These are phyloP conservation scores for Hericium coralloides DNA, from an alignment of 768 basidiomycete genomes.

Conservation along the genomic window DNA sequence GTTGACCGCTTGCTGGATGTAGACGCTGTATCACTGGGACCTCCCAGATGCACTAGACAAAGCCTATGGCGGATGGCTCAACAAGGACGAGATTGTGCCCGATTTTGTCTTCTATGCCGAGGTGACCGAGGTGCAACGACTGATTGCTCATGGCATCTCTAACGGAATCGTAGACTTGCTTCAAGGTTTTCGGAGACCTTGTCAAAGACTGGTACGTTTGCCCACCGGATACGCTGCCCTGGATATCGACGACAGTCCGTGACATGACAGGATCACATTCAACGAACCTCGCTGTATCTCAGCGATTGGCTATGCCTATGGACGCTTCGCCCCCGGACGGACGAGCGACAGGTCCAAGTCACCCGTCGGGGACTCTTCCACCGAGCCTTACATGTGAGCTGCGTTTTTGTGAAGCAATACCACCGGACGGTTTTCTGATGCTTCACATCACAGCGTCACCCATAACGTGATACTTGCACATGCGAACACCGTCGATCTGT, in stretches of 20 bases:
- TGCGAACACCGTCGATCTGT: constrained; percentile 55
- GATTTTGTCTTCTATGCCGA: constrained; percentile 40
- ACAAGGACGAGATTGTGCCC: constrained; percentile 34
- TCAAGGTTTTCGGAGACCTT: constrained; percentile 36
- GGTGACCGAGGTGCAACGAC: constrained; percentile 12
- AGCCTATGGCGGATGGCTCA: constrained; percentile 41
- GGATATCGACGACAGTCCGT: background rate
- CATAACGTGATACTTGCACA: constrained; percentile 64
- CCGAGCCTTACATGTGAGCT: constrained; percentile 62
- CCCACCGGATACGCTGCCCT: background rate
- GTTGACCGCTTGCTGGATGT: background rate
- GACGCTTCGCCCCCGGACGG: constrained; percentile 33
- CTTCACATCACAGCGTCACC: constrained; percentile 37
- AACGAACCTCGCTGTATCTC: constrained; percentile 40
- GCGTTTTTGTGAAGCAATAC: background rate
- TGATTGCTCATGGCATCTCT: background rate
- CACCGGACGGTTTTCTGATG: background rate
- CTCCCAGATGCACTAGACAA: constrained; percentile 41
- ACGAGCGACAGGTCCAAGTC: constrained; percentile 48
- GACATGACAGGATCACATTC: constrained; percentile 28
- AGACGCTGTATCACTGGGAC: constrained; percentile 48
- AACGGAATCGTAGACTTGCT: constrained; percentile 26
- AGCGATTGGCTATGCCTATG: constrained; percentile 31
- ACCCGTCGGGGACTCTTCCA: constrained; percentile 53
- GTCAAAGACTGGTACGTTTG: constrained; percentile 35